phyloP scores from a whole-genome alignment of 2,329 filamentous ascomycete genomes.

The Arthroderma sp. region DNA sequence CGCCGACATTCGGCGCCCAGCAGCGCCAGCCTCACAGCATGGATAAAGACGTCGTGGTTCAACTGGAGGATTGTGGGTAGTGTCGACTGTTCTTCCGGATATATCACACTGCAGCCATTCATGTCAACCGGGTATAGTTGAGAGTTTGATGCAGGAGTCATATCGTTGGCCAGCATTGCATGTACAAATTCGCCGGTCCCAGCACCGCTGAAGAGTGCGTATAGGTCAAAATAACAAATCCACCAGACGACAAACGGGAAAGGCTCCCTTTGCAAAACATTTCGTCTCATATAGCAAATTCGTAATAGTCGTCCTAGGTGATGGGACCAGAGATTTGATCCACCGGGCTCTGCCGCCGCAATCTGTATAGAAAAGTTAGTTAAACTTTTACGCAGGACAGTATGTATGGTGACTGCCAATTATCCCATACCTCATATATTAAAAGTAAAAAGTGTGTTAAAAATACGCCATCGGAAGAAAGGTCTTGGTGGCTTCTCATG shows the following conservation, averaged over 20 bases:
- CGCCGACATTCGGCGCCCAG: conserved; percentile 29
- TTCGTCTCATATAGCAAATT: conserved; percentile 36
- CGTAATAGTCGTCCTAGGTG: conserved; percentile 40
- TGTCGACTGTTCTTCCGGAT: conserved; percentile 24
- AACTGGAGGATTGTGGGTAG: conserved; percentile 31
- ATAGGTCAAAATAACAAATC: conserved; percentile 42
- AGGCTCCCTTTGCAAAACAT: conserved; percentile 32
- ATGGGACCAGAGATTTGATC: conserved; percentile 40
- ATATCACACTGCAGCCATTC: conserved; percentile 23
- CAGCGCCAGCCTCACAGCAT: conserved; percentile 34
- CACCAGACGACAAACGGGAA: conserved; percentile 43
- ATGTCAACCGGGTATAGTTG: conserved; percentile 26
- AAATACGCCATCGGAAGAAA: conserved; percentile 44
- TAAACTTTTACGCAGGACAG: conserved; percentile 1
- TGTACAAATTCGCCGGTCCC: conserved; percentile 39
- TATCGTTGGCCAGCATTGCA: conserved; percentile 34
- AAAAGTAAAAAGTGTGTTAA: conserved; percentile 45
- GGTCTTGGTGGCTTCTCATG: conserved; percentile 34
- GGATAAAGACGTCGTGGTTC: conserved; percentile 32
- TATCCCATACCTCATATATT: conserved; percentile 39
- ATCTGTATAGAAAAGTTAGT: conserved; percentile 19
- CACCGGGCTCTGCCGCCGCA: conserved; percentile 33
- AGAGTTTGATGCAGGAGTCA: conserved; percentile 32
- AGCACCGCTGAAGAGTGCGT: conserved; percentile 40
- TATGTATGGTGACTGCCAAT: background rate